Conservation (phyloP, 225 moss, liverwort and hornwort genomes). For the Sphagnum tenellum region DNA sequence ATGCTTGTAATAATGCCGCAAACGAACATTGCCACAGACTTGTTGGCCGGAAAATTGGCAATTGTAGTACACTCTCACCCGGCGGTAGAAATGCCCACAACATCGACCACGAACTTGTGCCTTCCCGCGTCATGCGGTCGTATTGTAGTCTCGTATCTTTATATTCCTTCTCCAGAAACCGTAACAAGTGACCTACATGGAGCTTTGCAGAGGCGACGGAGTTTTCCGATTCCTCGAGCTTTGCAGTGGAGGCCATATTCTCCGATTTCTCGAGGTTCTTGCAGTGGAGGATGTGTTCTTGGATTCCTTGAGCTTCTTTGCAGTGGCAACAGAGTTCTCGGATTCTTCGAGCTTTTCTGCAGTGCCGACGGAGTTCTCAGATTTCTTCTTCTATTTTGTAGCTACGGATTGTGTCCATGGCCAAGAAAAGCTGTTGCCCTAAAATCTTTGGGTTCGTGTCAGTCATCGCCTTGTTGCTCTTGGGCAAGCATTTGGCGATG, state of each 20-base stretch:
- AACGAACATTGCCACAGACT: slow-evolving; percentile 24
- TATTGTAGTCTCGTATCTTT: slow-evolving; percentile 24
- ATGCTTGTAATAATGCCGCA: not conserved
- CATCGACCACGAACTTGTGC: slow-evolving; percentile 19
- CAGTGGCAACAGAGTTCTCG: too few species aligned
- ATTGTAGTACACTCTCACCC: slow-evolving; percentile 38
- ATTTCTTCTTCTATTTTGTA: slow-evolving; percentile 3
- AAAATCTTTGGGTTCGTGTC: slow-evolving; percentile 9
- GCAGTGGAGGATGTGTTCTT: too few species aligned
- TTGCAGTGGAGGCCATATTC: too few species aligned
- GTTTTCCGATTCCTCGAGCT: too few species aligned
- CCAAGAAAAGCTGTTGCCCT: slow-evolving; percentile 8
- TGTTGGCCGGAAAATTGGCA: slow-evolving; percentile 30
- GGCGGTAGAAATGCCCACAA: slow-evolving; percentile 52
- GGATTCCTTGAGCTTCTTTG: too few species aligned
- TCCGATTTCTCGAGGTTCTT: too few species aligned
- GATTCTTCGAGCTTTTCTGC: too few species aligned
- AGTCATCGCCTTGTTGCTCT: not conserved
- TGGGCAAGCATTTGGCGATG: slow-evolving; percentile 7
- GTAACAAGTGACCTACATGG: slow-evolving; percentile 44
- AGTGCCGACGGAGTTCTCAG: slow-evolving; percentile 3
- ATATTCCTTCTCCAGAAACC: slow-evolving; percentile 49
- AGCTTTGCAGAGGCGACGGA: not conserved
- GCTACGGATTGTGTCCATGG: slow-evolving; percentile 8
- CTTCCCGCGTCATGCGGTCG: slow-evolving; percentile 32